Evolutionary conservation across 2,329 filamentous ascomycete genomes (phyloP).

Genomic region (Thielaviopsis populi): DNA sequence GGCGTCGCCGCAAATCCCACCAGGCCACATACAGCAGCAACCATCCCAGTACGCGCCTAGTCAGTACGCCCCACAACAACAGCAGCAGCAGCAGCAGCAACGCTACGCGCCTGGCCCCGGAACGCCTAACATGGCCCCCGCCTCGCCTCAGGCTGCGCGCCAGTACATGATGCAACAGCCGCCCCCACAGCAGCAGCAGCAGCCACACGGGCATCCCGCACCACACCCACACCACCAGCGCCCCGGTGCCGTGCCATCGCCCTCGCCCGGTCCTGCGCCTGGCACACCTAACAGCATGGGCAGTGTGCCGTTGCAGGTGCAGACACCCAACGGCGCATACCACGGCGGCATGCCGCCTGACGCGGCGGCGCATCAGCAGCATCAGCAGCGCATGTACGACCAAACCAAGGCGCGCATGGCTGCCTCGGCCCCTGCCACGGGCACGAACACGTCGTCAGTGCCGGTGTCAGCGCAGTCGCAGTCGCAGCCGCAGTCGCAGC

Average conservation of each 20-base stretch:
- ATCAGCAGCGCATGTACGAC: conserved; percentile 36
- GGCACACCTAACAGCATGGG: conserved; percentile 9
- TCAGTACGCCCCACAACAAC: neutral
- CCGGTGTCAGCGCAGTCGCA: neutral
- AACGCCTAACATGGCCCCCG: conserved; percentile 15
- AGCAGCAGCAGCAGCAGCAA: conserved; percentile 11
- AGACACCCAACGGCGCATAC: conserved; percentile 8
- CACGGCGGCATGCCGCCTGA: conserved; percentile 3
- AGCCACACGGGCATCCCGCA: neutral
- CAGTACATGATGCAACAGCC: conserved; percentile 16
- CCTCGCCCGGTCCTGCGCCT: conserved; percentile 13
- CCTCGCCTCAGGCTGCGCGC: conserved; percentile 12
- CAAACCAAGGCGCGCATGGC: conserved; percentile 35
- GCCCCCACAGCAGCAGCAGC: conserved; percentile 9
- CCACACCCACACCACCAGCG: conserved; percentile 6
- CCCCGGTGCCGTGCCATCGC: conserved; percentile 14
- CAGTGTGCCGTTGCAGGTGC: no score
- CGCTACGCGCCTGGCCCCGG: conserved; percentile 2
- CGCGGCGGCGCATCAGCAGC: conserved; percentile 25
- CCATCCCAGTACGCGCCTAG: neutral
- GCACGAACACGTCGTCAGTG: conserved; percentile 19
- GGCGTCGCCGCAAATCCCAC: conserved; percentile 32
- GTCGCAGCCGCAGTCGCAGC: neutral
- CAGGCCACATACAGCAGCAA: conserved; percentile 21
- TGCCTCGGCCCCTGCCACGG: conserved; percentile 19